Percentiles rank a stretch among this genome's conserved stretches.
Evolutionary conservation across 352 stramenopile genomes (phyloP).

Genomic region (Pythium aphanidermatum): DNA sequence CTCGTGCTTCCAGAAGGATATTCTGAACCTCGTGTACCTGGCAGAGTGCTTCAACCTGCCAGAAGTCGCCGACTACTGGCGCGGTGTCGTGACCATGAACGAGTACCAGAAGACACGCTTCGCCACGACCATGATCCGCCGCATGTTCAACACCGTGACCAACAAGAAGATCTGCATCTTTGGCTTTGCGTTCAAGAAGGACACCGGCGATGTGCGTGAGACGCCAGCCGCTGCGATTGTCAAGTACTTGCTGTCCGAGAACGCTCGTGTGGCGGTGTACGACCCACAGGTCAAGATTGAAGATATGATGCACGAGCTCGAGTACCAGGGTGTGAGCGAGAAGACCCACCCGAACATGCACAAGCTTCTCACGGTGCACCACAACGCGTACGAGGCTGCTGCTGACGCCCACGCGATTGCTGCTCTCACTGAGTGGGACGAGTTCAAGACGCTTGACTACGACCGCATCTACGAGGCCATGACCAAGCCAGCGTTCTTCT

Average conservation of each 20-base stretch:
- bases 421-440: constrained; percentile 98
- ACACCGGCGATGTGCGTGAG: constrained; percentile 99
- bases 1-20: constrained; percentile 99
- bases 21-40: constrained; percentile 99
- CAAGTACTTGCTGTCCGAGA: constrained; percentile 95
- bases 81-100: constrained; percentile 99
- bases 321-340: constrained; percentile 88
- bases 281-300: constrained; percentile 98
- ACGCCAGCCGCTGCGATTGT: constrained; percentile 97
- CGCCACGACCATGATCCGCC: constrained; percentile 94
- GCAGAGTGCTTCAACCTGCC: constrained; percentile 96
- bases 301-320: constrained; percentile 84
- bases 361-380: constrained; percentile 59
- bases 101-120: constrained; percentile 99
- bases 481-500: constrained; percentile 99
- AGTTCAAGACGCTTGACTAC: constrained; percentile 98
- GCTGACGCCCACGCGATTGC: constrained; percentile 91
- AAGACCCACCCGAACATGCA: constrained; percentile 87
- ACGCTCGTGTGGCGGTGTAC: constrained; percentile 95
- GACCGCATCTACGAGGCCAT: constrained; percentile 94
- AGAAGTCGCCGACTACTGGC: constrained; percentile 99
- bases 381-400: constrained; percentile 90
- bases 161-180: constrained; percentile 99
- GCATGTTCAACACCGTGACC: constrained; percentile 99
- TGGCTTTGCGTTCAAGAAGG: constrained; percentile 99